These are phyloP conservation scores for Pseudogymnoascus sp. DNA, from an alignment of 2,329 filamentous ascomycete genomes.

Conservation along the genomic window DNA sequence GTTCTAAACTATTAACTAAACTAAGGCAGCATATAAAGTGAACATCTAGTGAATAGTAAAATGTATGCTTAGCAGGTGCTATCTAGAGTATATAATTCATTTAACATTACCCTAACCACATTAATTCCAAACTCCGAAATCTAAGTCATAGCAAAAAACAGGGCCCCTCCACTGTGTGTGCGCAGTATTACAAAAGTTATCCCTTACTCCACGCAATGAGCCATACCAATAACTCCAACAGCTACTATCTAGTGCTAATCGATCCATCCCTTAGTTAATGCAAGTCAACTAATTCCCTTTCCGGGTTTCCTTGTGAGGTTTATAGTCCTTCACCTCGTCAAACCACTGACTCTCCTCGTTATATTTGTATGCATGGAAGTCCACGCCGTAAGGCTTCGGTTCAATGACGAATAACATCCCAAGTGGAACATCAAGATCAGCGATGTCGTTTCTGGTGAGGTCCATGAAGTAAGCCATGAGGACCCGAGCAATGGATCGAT, in stretches of 20 bases:
- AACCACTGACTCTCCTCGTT: conserved; percentile 73
- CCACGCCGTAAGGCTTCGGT: conserved; percentile 94
- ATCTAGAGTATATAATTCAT: neutral
- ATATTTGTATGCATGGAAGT: conserved; percentile 93
- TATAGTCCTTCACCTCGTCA: conserved; percentile 76
- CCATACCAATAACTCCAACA: neutral
- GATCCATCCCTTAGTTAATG: neutral
- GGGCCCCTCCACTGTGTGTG: neutral
- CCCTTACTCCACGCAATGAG: neutral
- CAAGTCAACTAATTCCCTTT: conserved; percentile 20
- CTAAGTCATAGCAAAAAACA: neutral
- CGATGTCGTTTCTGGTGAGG: conserved; percentile 80
- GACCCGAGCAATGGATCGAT: conserved; percentile 85
- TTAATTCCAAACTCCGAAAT: neutral
- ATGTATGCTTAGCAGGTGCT: no score
- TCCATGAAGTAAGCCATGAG: conserved; percentile 96
- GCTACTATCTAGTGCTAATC: neutral
- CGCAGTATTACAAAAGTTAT: neutral
- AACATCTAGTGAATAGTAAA: no score
- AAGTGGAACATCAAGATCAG: conserved; percentile 86
- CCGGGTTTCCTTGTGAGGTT: conserved; percentile 50
- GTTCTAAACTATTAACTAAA: no score
- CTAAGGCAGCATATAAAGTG: no score
- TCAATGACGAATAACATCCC: conserved; percentile 93
- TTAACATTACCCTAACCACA: neutral